Base-by-base conservation (phyloP, 805 yeast species). In the Vanderwaltozyma tropicalis region DNA sequence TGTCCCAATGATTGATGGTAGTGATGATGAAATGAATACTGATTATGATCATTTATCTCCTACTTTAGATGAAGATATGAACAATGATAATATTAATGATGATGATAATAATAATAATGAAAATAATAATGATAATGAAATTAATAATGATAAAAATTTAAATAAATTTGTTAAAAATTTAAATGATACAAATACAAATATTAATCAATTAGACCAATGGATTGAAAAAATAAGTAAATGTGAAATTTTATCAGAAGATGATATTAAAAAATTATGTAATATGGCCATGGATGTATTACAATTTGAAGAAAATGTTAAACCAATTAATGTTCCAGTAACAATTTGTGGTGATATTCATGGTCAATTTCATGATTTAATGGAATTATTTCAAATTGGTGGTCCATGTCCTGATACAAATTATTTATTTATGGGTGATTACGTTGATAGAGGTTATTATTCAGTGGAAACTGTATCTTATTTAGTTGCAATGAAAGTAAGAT, bases 331-430 rank as follows among this genome's bases (percentile, higher is more conserved):
- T 10, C 97, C 97, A 4, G 96, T 88, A 32, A 88, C 96, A 20
- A 85, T 86, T 47, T 87, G 95, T 67, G 96, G 96, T 45, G 96
- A 86, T 62, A 88, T 86, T 39, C 96, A 86, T 59, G 96, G 96
- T 24, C 96, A 86, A 61, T 86, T 86, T 60, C 95, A 86, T 57
- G 96, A 86, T 66, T 69, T 86, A 59, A 80, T 84, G 79, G 95
- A 86, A 61, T 67, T 86, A 41, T 86, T 86, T 63, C 82, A 83
- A 53, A 86, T 86, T 53, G 95, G 95, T 26, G 95, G 95, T n/a
- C 86, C 86, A 33, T 80, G 87, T 48, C 96, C 96, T 1, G 84
- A 75, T 46, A 86, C 95, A 7, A 85, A 82, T 59, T 86, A 86
- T 59, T 62, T 86, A 43, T 86, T 86, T 51, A 74, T 86, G 82